Base-by-base conservation (phyloP, 345 rosid species). In the Hevea brasiliensis region DNA sequence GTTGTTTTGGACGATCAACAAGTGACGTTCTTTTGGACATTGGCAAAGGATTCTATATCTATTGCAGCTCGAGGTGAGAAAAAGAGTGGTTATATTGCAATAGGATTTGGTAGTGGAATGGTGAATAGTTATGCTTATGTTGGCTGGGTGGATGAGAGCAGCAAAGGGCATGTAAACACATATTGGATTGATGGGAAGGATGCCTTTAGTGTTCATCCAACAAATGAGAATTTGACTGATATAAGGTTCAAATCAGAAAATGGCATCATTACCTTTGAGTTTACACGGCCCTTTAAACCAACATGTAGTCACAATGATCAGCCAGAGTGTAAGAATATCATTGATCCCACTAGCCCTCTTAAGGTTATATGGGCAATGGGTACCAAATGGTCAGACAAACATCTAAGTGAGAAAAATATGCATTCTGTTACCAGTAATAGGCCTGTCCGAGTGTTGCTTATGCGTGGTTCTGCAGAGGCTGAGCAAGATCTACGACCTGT, bases 281-380 rank as follows among this genome's bases (percentile, higher is more conserved):
- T 91, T 76, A 86, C 92, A 0, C 92, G 98, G 61, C 97, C 89
- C 7, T 80, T 91, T 45, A 89, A 85, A 55, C 96, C 89, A 2
- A 72, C 83, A 0, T 95, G 99, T 76, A 73, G 77, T 68, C 94
- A 83, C 68, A 80, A 56, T 61, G 51, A 75, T 40, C 73, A 50
- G 66, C 87, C 87, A 4, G 94, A 88, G 77, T 95, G 98, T 77
- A 87, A 86, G 70, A 90, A 95, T 80, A 90, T 91, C 56, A 65
- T 92, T 13, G 99, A 95, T 80, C 90, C 90, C n/a, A 89, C 97
- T 45, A 92, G 92, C 81, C 99, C 97, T 62, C 92, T 92, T 50
- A 88, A 84, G 81, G 96, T 95, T 54, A 81, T 92, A 68, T 91
- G 98, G 98, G 99, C 98, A 62, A 88, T 92, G 96, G 99, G 99